phyloP scores from a whole-genome alignment of 1,284 basidiomycete species.

The Rhodotorula sp. region DNA sequence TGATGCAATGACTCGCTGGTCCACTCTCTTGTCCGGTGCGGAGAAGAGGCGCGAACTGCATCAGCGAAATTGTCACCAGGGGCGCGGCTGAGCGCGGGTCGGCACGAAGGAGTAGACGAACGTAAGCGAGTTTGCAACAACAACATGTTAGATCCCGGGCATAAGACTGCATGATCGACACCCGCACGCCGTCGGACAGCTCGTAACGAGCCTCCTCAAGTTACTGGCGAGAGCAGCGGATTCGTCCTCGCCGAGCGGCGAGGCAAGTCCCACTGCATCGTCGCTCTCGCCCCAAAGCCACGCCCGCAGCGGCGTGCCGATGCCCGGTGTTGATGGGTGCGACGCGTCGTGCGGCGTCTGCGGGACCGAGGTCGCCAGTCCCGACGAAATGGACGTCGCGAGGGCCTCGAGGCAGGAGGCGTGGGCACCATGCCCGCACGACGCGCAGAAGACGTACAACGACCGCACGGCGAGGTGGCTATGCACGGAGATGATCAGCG shows the following conservation, averaged over 20 bases:
- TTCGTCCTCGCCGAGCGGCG: constrained; percentile 5
- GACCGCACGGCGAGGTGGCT: constrained; percentile 33
- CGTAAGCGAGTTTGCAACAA: not conserved
- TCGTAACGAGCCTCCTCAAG: not conserved
- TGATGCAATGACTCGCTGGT: too few species aligned
- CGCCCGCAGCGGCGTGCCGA: constrained; percentile 23
- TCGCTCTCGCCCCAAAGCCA: constrained; percentile 37
- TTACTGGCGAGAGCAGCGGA: not conserved
- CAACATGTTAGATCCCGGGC: not conserved
- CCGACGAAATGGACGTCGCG: constrained; percentile 4
- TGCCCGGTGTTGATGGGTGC: constrained; percentile 39
- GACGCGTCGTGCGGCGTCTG: constrained; percentile 28
- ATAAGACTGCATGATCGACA: constrained; percentile 22
- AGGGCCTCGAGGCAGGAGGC: constrained; percentile 27
- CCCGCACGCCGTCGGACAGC: constrained; percentile 36
- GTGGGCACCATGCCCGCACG: constrained; percentile 41
- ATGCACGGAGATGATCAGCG: not conserved
- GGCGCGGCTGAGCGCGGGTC: too few species aligned
- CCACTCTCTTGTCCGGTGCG: too few species aligned
- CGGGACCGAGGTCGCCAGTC: not conserved
- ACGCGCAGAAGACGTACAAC: constrained; percentile 34
- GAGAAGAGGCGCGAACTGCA: too few species aligned
- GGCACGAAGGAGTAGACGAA: too few species aligned
- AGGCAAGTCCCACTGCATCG: not conserved
- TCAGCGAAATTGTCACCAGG: too few species aligned